Conservation (phyloP, 768 basidiomycete species). For the Crassisporium funariophilum region DNA sequence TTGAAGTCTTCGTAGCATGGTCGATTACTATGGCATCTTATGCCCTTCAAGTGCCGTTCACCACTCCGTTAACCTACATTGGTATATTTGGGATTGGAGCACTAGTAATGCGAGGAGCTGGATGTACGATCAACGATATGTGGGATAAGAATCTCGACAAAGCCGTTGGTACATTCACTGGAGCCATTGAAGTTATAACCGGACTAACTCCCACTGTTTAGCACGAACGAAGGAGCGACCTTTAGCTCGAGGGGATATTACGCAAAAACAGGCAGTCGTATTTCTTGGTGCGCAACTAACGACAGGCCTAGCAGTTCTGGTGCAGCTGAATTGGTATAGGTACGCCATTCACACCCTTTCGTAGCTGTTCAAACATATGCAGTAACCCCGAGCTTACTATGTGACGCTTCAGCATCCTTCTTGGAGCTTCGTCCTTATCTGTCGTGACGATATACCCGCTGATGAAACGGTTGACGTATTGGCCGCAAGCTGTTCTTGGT, state of each 20-base stretch:
- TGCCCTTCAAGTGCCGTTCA: slow-evolving; percentile 65
- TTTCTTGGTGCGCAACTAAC: slow-evolving; percentile 86
- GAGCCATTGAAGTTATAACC: not conserved
- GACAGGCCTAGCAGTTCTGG: slow-evolving; percentile 79
- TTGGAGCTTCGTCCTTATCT: slow-evolving; percentile 90
- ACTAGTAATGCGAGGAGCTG: slow-evolving; percentile 94
- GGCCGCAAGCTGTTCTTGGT: slow-evolving; percentile 97
- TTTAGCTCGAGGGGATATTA: slow-evolving; percentile 82
- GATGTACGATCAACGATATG: slow-evolving; percentile 99
- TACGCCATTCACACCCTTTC: slow-evolving; percentile 25
- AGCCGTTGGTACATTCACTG: slow-evolving; percentile 76
- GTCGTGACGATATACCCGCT: slow-evolving; percentile 90
- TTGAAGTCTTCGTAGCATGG: slow-evolving; percentile 69
- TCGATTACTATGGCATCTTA: slow-evolving; percentile 97
- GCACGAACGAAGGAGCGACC: slow-evolving; percentile 89
- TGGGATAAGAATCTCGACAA: slow-evolving; percentile 95
- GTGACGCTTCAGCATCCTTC: slow-evolving; percentile 63
- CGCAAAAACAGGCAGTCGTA: slow-evolving; percentile 67
- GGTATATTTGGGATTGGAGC: slow-evolving; percentile 88
- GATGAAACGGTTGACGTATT: slow-evolving; percentile 96
- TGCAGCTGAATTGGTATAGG: slow-evolving; percentile 97
- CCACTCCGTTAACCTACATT: slow-evolving; percentile 73
- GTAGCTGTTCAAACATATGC: not conserved
- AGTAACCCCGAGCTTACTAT: not conserved
- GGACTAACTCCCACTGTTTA: slow-evolving; percentile 27